Base-by-base conservation (phyloP, 1,284 basidiomycete genomes). In the Cryptococcus sp. region DNA sequence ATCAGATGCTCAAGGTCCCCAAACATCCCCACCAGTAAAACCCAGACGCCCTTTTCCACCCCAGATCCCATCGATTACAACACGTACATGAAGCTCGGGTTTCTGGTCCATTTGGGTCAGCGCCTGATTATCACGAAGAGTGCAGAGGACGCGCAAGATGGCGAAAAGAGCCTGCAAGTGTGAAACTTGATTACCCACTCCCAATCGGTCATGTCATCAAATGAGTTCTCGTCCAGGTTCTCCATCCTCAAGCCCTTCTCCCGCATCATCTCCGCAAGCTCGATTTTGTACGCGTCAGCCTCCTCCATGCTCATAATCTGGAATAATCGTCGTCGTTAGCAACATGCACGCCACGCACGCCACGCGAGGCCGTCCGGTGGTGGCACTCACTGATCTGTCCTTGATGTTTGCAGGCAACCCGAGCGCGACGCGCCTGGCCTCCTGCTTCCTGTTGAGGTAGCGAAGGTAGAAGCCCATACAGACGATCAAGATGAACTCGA, bases 191-290 rank as follows among this genome's bases (percentile, higher is more conserved):
- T 9, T 43, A 50, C 37, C 39, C 44, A 56, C 53, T 71, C 64
- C 11, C 58, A 64, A 53, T 69, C 67, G n/a, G 65, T 70, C 59
- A 67, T 54, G 49, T 71, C 68, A 45, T 67, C 64, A 43, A 67
- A 68, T 16, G 65, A 60, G 28, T 62, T 46, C 33, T 58, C 57
- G 54, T 63, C 62, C 36, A 70, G 39, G 46, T 61, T 54, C 20
- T 53, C 56, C 44, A 58, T 53, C 46, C 60, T 62, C 33, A 57
- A 42, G 23, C 66, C 65, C 40, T 65, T 44, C 1, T 56, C 50
- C 9, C 48, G 18, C 57, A 70, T 51, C 11, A 50, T 52, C 49
- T 59, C 59, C 28, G 49, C 53, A 38, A 68, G 40, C 43, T 66
- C 62, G 9, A 50, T 33, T 52, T 57, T 65, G 62, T 68, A 68